A percentile compares a stretch with the other conserved stretches of the same genome.
Conservation (phyloP, 306 rosid genomes). For the Canavalia gladiata region DNA sequence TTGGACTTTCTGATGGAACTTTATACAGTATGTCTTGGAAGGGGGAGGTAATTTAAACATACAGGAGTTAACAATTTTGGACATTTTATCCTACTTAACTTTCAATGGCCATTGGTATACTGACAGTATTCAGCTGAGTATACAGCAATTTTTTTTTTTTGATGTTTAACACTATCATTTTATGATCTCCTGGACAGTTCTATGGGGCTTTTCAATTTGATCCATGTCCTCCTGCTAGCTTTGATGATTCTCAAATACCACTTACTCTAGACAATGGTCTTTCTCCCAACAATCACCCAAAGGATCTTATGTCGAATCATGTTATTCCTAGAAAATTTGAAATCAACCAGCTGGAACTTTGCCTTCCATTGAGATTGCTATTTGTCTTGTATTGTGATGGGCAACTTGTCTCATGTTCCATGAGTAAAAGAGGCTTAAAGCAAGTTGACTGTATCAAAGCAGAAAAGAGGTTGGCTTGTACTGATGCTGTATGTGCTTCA, state of each 20-base stretch:
- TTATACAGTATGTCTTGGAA: constrained; percentile 93
- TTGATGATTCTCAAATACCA: constrained; percentile 57
- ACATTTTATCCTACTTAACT: constrained; percentile 37
- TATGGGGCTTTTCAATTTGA: constrained; percentile 81
- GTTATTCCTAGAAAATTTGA: constrained; percentile 61
- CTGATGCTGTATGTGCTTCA: constrained; percentile 90
- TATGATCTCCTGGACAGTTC: constrained; percentile 74
- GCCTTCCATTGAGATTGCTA: constrained; percentile 78
- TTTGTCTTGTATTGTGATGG: constrained; percentile 91
- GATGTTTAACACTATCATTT: constrained; percentile 39
- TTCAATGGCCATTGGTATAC: constrained; percentile 28
- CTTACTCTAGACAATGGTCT: constrained; percentile 73
- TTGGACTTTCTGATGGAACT: constrained; percentile 95
- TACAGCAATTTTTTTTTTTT: constrained; percentile 35
- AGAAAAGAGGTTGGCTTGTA: constrained; percentile 74
- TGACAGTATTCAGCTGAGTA: constrained; percentile 35
- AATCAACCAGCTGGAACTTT: constrained; percentile 84
- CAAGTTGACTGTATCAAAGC: constrained; percentile 81
- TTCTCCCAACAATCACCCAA: constrained; percentile 62
- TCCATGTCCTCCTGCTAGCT: constrained; percentile 57
- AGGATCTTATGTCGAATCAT: constrained; percentile 55
- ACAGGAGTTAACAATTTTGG: constrained; percentile 30
- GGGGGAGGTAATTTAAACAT: constrained; percentile 80
- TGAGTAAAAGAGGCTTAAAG: constrained; percentile 94
- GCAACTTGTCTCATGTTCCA: constrained; percentile 78